These are phyloP conservation scores for Thermoascus crustaceus DNA, from an alignment of 2,329 filamentous ascomycete genomes.

Conservation along the genomic window DNA sequence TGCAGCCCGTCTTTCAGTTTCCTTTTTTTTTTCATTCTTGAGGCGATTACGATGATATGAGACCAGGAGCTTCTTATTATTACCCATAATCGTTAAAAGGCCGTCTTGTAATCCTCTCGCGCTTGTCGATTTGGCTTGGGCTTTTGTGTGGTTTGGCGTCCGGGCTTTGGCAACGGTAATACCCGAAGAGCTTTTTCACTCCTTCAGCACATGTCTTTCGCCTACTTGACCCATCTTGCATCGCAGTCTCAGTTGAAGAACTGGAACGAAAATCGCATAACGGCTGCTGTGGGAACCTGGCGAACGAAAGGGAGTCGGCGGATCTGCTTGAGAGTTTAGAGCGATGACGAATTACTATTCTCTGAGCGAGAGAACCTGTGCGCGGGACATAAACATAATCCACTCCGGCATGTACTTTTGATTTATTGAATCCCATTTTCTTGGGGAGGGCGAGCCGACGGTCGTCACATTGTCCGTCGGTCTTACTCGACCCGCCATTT, in stretches of 20 bases:
- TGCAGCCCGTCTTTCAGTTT: conserved; percentile 4
- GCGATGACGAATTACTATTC: conserved; percentile 14
- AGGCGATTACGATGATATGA: conserved; percentile 29
- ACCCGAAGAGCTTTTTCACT: conserved; percentile 12
- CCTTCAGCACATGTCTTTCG: conserved; percentile 1
- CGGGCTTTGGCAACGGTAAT: conserved; percentile 22
- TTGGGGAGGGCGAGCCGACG: too few relatives aligned
- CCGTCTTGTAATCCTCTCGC: conserved; percentile 16
- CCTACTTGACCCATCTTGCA: neutral
- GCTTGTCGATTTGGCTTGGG: conserved; percentile 12
- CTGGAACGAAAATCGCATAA: neutral
- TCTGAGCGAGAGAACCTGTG: conserved; percentile 17
- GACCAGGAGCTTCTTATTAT: conserved; percentile 32
- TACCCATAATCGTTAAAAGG: conserved; percentile 15
- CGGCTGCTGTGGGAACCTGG: neutral
- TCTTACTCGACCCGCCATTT: too few relatives aligned
- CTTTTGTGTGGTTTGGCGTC: conserved; percentile 27
- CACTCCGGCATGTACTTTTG: conserved; percentile 14
- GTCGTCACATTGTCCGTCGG: too few relatives aligned
- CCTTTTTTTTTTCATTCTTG: conserved; percentile 9
- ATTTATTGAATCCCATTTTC: conserved; percentile 7
- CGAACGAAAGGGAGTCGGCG: conserved; percentile 1
- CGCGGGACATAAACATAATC: conserved; percentile 13
- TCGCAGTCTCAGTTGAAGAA: neutral
- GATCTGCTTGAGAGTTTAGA: conserved; percentile 9